Conservation (phyloP, 78 protist species). For the Salpingoeca rosetta region DNA sequence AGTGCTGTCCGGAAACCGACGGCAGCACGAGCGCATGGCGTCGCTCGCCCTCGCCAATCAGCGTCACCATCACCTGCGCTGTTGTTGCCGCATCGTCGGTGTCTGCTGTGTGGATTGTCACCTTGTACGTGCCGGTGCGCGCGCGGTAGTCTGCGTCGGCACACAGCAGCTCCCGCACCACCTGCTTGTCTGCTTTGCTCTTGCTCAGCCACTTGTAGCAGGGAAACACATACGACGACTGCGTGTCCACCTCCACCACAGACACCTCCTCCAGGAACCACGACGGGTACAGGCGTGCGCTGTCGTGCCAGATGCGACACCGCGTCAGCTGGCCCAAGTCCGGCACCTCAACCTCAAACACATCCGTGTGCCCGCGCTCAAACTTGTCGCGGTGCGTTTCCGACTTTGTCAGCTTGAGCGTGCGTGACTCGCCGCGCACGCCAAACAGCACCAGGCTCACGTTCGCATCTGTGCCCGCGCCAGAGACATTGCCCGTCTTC, state of each 20-base stretch:
- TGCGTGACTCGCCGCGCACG: not conserved
- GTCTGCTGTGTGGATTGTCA: not conserved
- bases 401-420: not conserved
- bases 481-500: not conserved
- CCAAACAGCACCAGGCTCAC: not conserved
- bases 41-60: no score
- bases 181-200: not conserved
- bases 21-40: no score
- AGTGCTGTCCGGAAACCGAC: no score
- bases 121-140: not conserved
- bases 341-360: not conserved
- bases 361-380: not conserved
- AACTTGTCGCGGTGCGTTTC: not conserved
- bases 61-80: no score
- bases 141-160: not conserved
- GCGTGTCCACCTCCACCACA: not conserved
- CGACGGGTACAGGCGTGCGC: not conserved
- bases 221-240: not conserved
- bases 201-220: not conserved
- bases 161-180: not conserved
- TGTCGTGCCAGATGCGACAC: not conserved
- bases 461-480: constrained; percentile 1
- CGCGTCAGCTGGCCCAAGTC: not conserved
- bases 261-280: not conserved
- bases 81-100: no score